A percentile compares a stretch with the other conserved stretches of the same genome.
These are phyloP conservation scores for Aspergillus sp. DNA, from an alignment of 2,329 filamentous ascomycete species.

Conservation along the genomic window DNA sequence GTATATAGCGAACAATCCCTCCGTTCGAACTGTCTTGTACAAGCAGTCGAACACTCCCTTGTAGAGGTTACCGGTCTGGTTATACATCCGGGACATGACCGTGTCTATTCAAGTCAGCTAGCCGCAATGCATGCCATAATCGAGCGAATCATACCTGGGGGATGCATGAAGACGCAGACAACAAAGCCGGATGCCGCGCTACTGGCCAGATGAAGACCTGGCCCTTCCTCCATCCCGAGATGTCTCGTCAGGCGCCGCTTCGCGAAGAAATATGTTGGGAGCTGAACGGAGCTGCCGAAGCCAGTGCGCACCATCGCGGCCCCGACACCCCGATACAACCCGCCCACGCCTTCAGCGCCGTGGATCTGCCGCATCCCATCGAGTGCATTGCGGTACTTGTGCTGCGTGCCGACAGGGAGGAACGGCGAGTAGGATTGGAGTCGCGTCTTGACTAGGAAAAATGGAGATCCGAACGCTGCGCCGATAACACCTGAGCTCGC, in stretches of 20 bases:
- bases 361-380: slow-evolving; percentile 80
- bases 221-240: slow-evolving; percentile 81
- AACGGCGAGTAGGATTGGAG: slow-evolving; percentile 90
- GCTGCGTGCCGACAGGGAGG: slow-evolving; percentile 92
- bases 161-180: slow-evolving; percentile 96
- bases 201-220: slow-evolving; percentile 76
- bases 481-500: slow-evolving; percentile 83
- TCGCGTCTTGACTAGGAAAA: slow-evolving; percentile 96
- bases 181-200: slow-evolving; percentile 89
- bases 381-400: slow-evolving; percentile 74
- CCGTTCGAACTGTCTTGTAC: slow-evolving; percentile 79
- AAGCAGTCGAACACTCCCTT: slow-evolving; percentile 85
- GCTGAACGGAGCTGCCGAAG: slow-evolving; percentile 88
- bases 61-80: slow-evolving; percentile 97
- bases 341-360: slow-evolving; percentile 62
- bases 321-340: slow-evolving; percentile 80
- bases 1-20: slow-evolving; percentile 87
- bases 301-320: slow-evolving; percentile 95
- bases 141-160: slow-evolving; percentile 54
- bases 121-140: background rate
- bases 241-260: slow-evolving; percentile 78
- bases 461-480: slow-evolving; percentile 85
- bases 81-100: slow-evolving; percentile 98
- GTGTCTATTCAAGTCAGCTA: slow-evolving; percentile 53
- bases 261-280: slow-evolving; percentile 96